These are phyloP conservation scores for Albizia julibrissin DNA, from an alignment of 306 rosid species.

Conservation along the genomic window DNA sequence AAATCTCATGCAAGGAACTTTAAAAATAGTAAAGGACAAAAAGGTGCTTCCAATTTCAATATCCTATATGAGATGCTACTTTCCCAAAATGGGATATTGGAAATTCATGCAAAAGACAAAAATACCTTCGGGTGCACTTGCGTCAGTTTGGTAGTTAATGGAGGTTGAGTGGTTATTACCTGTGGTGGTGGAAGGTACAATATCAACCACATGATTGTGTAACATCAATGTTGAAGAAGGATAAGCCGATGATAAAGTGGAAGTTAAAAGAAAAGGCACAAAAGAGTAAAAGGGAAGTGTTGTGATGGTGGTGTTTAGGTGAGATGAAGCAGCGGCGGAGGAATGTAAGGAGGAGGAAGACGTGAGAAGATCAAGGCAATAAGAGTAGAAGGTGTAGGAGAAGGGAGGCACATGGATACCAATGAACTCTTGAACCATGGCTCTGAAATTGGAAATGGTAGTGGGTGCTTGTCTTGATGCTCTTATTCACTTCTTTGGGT, in stretches of 20 bases:
- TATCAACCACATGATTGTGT: conserved; percentile 42
- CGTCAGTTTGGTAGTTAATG: conserved; percentile 42
- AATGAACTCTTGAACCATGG: conserved; percentile 97
- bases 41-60: too few relatives aligned
- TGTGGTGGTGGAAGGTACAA: conserved; percentile 28
- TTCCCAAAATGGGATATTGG: too few relatives aligned
- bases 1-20: too few relatives aligned
- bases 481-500: conserved; percentile 77
- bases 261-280: conserved; percentile 29
- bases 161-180: background rate
- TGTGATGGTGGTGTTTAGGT: conserved; percentile 27
- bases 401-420: conserved; percentile 91
- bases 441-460: conserved; percentile 83
- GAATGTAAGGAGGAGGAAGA: conserved; percentile 42
- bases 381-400: conserved; percentile 55
- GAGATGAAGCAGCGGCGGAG: background rate
- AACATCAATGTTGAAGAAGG: conserved; percentile 43
- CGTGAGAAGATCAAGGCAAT: conserved; percentile 62
- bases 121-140: background rate
- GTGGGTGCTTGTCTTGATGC: conserved; percentile 93
- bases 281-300: background rate
- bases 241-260: conserved; percentile 15
- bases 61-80: too few relatives aligned
- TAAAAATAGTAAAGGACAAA: too few relatives aligned
- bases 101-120: too few relatives aligned